Evolutionary conservation across 345 rosid genomes (phyloP).

Genomic region (Gossypium stocksii): DNA sequence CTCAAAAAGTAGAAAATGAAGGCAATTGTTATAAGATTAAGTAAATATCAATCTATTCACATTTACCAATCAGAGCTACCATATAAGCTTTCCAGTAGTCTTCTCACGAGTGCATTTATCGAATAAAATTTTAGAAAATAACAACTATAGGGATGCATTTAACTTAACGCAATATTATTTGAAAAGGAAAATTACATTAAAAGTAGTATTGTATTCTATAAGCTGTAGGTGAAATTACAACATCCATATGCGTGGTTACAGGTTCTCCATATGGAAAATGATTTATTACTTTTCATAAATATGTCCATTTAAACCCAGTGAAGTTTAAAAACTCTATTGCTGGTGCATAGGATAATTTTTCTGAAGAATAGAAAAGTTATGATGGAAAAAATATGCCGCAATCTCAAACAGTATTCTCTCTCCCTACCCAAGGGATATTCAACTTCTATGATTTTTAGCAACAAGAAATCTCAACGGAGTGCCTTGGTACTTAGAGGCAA

Average conservation of each 20-base stretch:
- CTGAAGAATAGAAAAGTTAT: background rate
- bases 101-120: background rate
- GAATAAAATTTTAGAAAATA: background rate
- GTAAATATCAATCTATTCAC: background rate
- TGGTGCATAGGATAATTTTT: background rate
- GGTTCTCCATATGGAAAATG: background rate
- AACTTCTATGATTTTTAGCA: background rate
- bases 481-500: background rate
- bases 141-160: background rate
- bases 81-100: too few species aligned
- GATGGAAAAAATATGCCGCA: background rate
- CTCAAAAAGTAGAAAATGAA: background rate
- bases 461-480: background rate
- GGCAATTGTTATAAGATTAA: background rate
- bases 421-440: background rate
- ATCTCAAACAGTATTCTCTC: background rate
- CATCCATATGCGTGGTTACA: background rate
- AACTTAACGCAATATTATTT: background rate
- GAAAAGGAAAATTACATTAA: background rate
- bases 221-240: background rate
- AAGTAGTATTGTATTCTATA: background rate
- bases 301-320: background rate
- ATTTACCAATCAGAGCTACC: too few species aligned
- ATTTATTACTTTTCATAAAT: background rate
- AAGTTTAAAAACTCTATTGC: background rate